Conservation (phyloP, 2,329 filamentous ascomycete species). For the Aspergillus brunneoviolaceus region DNA sequence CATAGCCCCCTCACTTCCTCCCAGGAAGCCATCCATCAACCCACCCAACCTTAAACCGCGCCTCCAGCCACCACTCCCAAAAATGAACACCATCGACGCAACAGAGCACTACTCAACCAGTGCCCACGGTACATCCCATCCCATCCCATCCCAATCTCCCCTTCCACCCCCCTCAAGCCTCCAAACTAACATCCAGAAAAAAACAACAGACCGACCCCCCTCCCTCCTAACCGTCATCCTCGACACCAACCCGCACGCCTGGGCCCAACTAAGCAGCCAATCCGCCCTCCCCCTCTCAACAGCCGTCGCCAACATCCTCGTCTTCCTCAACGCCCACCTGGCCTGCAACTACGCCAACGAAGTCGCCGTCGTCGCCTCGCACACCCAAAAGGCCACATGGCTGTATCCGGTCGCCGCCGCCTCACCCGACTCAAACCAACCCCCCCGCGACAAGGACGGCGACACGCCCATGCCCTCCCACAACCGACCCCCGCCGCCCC, state of each 20-base stretch:
- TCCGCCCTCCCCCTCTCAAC: constrained; percentile 72
- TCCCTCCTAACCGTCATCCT: constrained; percentile 88
- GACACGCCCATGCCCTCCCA: constrained; percentile 58
- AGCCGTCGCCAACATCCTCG: constrained; percentile 82
- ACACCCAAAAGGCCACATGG: constrained; percentile 82
- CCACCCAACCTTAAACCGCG: neutral
- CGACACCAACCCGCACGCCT: constrained; percentile 95
- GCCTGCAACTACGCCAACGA: constrained; percentile 92
- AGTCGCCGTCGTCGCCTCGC: constrained; percentile 86
- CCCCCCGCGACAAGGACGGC: constrained; percentile 37
- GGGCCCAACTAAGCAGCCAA: constrained; percentile 67
- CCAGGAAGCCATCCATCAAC: neutral
- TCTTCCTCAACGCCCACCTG: constrained; percentile 96
- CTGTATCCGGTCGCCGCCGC: constrained; percentile 66
- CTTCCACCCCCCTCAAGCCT: neutral
- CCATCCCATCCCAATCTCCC: neutral
- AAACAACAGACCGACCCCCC: constrained; percentile 56
- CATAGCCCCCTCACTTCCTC: neutral
- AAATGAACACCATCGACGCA: constrained; percentile 67
- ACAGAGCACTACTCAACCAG: constrained; percentile 55
- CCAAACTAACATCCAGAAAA: neutral
- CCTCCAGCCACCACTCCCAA: neutral
- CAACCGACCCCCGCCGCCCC: constrained; percentile 18
- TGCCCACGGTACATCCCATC: constrained; percentile 40
- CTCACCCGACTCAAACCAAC: constrained; percentile 9